phyloP scores from a whole-genome alignment of 192 early-diverging fungal genomes.

The Rhizophagus clarus region DNA sequence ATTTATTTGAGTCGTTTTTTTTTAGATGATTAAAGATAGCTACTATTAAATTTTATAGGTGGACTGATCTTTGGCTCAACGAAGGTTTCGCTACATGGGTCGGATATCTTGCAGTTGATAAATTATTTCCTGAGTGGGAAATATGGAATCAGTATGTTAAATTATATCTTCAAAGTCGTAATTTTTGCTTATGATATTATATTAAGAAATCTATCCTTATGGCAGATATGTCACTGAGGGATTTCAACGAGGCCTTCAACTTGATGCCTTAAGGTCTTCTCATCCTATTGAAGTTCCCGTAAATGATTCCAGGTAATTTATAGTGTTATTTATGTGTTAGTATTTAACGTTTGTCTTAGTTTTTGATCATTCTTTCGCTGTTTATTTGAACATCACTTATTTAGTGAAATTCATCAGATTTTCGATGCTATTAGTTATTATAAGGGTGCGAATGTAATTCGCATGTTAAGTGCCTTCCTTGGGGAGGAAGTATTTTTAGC shows the following conservation, averaged over 20 bases:
- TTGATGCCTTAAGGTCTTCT: conserved; percentile 84
- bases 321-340: neutral
- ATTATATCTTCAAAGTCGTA: neutral
- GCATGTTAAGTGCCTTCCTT: conserved; percentile 84
- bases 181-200: neutral
- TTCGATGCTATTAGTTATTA: conserved; percentile 92
- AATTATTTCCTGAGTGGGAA: conserved; percentile 94
- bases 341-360: neutral
- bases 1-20: neutral
- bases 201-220: neutral
- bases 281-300: conserved; percentile 94
- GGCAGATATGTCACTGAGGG: conserved; percentile 73
- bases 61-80: conserved; percentile 94
- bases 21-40: neutral
- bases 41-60: conserved; percentile 46
- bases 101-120: conserved; percentile 83
- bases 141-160: conserved; percentile 70
- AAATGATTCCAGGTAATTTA: conserved; percentile 55
- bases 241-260: conserved; percentile 69
- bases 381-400: neutral
- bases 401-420: conserved; percentile 88
- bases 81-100: conserved; percentile 99
- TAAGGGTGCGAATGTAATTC: conserved; percentile 93
- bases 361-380: neutral
- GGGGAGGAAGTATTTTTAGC: conserved; percentile 70